Percentiles rank a stretch among this genome's conserved stretches.
phyloP scores from a whole-genome alignment of 1,284 basidiomycete genomes.

The Volvariella volvacea region DNA sequence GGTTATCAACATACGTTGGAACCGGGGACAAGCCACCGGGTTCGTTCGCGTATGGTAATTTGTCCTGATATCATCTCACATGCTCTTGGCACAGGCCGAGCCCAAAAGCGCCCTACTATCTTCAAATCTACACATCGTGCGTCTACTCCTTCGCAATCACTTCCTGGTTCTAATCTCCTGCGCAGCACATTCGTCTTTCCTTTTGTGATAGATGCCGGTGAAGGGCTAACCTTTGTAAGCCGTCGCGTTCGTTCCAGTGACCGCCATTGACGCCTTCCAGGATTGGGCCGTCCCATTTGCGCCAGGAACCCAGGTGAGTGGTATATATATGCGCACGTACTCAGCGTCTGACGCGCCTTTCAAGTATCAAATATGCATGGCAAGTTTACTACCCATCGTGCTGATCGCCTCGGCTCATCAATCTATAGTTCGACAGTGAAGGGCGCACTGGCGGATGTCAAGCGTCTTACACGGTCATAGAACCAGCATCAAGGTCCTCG shows the following conservation, averaged over 20 bases:
- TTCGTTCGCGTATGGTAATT: constrained; percentile 17
- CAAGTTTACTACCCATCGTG: constrained; percentile 17
- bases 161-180: neutral
- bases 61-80: neutral
- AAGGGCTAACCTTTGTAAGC: constrained; percentile 40
- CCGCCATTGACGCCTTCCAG: constrained; percentile 19
- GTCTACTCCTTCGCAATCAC: constrained; percentile 14
- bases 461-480: constrained; percentile 44
- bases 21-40: constrained; percentile 38
- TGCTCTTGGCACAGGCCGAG: constrained; percentile 33
- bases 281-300: constrained; percentile 52
- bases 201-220: constrained; percentile 43
- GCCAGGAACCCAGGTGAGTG: constrained; percentile 43
- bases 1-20: constrained; percentile 45
- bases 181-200: constrained; percentile 44
- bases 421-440: constrained; percentile 40
- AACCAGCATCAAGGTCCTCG: constrained; percentile 26
- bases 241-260: neutral
- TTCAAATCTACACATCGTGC: constrained; percentile 58
- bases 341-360: neutral
- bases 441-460: constrained; percentile 59
- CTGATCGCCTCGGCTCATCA: too few relatives aligned
- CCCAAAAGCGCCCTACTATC: constrained; percentile 48
- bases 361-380: constrained; percentile 65
- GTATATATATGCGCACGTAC: neutral